phyloP scores from a whole-genome alignment of 2,329 filamentous ascomycete species.

The Talaromyces albobiverticillius region DNA sequence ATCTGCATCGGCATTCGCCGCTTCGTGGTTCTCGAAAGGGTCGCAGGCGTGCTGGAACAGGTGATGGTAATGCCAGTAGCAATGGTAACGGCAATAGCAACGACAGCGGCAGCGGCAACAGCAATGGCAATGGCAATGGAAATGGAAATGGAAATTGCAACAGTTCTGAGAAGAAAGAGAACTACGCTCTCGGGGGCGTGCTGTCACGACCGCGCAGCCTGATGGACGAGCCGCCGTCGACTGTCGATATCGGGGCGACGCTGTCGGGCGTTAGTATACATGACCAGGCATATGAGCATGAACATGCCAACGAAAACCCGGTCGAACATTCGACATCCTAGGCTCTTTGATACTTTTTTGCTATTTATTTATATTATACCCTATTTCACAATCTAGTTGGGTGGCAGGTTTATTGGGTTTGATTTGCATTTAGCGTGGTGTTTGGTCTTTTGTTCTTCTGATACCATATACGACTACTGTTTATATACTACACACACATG shows the following conservation, averaged over 20 bases:
- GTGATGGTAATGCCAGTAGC: neutral
- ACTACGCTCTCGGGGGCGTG: slow-evolving; percentile 15
- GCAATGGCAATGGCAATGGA: neutral
- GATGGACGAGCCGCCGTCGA: slow-evolving; percentile 9
- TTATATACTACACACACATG: neutral
- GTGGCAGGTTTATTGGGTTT: neutral
- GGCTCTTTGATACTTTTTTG: neutral
- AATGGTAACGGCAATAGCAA: neutral
- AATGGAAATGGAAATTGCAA: too few species aligned
- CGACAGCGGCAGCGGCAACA: neutral
- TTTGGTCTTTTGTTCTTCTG: too few species aligned
- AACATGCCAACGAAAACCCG: neutral
- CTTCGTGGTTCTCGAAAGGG: slow-evolving; percentile 10
- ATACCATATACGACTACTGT: too few species aligned
- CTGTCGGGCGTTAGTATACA: slow-evolving; percentile 2
- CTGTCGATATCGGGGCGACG: neutral
- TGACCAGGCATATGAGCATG: slow-evolving; percentile 11
- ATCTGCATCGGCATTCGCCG: slow-evolving; percentile 1
- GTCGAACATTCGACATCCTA: neutral
- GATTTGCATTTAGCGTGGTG: neutral
- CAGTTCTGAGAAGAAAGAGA: slow-evolving; percentile 3
- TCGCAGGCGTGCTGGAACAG: neutral
- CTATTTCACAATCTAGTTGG: too few species aligned
- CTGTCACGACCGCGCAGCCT: slow-evolving; percentile 18
- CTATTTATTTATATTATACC: neutral